Evolutionary conservation across 148 eudicot species (phyloP), one percentile per base, ranked within the genome.

Genomic region (Rhododendron simsii): DNA sequence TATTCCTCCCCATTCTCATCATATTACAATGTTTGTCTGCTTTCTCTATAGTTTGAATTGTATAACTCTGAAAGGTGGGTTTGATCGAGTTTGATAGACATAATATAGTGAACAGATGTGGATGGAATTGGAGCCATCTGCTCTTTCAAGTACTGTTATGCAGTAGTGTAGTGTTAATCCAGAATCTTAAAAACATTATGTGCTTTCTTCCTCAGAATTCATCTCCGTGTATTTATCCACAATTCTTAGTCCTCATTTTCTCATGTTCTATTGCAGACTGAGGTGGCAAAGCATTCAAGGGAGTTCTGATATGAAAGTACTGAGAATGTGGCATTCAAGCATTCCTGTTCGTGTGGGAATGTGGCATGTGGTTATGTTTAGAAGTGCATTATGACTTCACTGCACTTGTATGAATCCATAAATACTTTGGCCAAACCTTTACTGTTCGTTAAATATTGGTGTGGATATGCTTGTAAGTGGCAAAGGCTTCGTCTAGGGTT

Each of bases 211-310:
- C 50, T 11, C 15, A 47, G 0, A 44, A 41, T 14, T 61, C 18
- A 61, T 28, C 30, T 44, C 30, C 15, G 20, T 63, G 44, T 4
- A 79, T 47, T n/a, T 71, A 45, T 65, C 12, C n/a, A 3, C 76
- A 45, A 5, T 50, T 80, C 41, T 47, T 44, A 3, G n/a, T 21
- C 74, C 73, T 81, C 51, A 39, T 47, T 65, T 47, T 35, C 30
- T 53, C n/a, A 5, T 5, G 39, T 59, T 82, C 26, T 73, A 57
- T 75, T 71, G 75, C 81, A 86, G 88, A 81, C 85, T 76, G 85
- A 86, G 85, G 73, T 86, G 50, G 88, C 82, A 57, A 82, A 82
- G 48, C 88, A 86, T 48, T n/a, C 74, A 37, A 59, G 85, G 82
- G 75, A 82, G 26, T 81, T 30, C 83, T 81, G 83, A 81, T 23